A percentile compares a stretch with the other conserved stretches of the same genome.
Conservation (phyloP, 768 basidiomycete genomes). For the Solioccasus polychromus region DNA sequence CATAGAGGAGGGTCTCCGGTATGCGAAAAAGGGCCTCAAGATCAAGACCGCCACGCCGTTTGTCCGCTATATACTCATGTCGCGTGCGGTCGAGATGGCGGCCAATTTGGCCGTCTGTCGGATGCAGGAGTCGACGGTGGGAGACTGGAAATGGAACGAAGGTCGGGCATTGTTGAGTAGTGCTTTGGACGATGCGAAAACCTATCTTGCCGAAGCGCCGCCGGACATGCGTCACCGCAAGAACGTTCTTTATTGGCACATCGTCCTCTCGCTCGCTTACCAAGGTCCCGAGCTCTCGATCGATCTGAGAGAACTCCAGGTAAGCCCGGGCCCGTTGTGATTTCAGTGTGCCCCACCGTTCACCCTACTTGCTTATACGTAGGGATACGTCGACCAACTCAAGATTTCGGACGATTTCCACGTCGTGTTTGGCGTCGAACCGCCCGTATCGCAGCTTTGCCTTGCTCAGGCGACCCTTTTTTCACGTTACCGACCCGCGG, state of each 20-base stretch:
- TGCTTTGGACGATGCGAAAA: constrained; percentile 58
- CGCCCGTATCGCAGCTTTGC: constrained; percentile 51
- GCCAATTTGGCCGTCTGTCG: constrained; percentile 51
- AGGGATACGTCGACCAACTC: constrained; percentile 41
- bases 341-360: too few species aligned
- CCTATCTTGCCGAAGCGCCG: constrained; percentile 52
- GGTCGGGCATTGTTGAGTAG: constrained; percentile 60
- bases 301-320: constrained; percentile 52
- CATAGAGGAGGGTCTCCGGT: constrained; percentile 50
- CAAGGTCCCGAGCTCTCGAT: constrained; percentile 47
- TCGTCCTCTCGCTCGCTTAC: constrained; percentile 50
- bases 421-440: constrained; percentile 41
- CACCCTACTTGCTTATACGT: too few species aligned
- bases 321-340: too few species aligned
- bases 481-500: constrained; percentile 40
- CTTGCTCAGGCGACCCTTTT: constrained; percentile 53
- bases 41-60: constrained; percentile 54
- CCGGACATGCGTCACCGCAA: constrained; percentile 63
- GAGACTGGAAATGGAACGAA: constrained; percentile 51
- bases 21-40: constrained; percentile 65
- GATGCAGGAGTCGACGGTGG: constrained; percentile 42
- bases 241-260: constrained; percentile 57
- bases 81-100: constrained; percentile 61
- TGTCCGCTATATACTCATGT: constrained; percentile 52
- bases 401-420: constrained; percentile 53